Conservation (phyloP, 257 asterid species). For the Paulownia fortunei region DNA sequence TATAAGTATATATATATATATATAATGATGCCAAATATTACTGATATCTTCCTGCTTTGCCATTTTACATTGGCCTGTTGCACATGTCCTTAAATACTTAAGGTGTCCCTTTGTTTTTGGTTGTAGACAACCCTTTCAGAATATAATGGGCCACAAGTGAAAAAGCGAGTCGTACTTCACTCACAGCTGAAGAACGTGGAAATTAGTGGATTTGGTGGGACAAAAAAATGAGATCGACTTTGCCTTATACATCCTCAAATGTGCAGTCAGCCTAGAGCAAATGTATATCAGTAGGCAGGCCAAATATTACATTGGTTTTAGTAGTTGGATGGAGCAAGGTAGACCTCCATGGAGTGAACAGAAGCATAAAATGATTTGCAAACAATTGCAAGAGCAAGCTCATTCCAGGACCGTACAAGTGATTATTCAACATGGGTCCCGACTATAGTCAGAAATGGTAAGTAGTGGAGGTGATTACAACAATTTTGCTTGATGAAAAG, state of each 20-base stretch:
- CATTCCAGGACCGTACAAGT: background rate
- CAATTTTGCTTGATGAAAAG: too few species aligned
- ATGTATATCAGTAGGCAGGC: background rate
- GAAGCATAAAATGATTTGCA: background rate
- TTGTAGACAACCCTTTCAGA: background rate
- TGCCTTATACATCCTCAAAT: background rate
- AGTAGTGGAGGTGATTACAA: too few species aligned
- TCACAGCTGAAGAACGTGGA: background rate
- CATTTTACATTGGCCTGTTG: too few species aligned
- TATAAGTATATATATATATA: too few species aligned
- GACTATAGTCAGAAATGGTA: too few species aligned
- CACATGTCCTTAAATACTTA: background rate
- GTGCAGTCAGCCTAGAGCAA: background rate
- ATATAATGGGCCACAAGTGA: background rate
- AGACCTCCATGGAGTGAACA: background rate
- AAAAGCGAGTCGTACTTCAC: background rate
- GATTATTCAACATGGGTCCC: background rate
- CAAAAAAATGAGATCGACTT: background rate
- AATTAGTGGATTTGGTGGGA: background rate
- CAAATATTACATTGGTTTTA: background rate
- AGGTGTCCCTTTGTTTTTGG: background rate
- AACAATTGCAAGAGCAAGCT: background rate
- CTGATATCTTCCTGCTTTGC: too few species aligned
- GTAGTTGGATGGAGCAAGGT: background rate
- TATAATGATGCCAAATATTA: too few species aligned